These are phyloP conservation scores for Lophium mytilinum DNA, from an alignment of 495 filamentous ascomycete genomes.

Conservation along the genomic window DNA sequence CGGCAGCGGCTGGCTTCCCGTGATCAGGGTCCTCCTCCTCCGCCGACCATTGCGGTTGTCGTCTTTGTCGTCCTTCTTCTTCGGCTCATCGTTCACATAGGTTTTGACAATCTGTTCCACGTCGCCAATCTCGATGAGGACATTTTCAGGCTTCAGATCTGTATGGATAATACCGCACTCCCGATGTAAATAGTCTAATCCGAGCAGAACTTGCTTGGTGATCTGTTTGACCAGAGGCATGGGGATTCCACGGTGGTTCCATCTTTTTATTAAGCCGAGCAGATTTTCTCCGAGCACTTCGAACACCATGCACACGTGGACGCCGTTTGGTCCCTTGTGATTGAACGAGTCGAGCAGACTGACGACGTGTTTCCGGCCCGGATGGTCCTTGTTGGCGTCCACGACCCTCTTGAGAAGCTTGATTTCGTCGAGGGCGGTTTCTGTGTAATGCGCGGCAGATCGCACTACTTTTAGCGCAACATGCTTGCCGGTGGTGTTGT, in stretches of 20 bases:
- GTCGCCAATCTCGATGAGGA: slow-evolving; percentile 97
- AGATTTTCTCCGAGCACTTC: slow-evolving; percentile 96
- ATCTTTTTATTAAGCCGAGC: slow-evolving; percentile 91
- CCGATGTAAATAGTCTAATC: slow-evolving; percentile 90
- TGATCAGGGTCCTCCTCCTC: slow-evolving; percentile 87
- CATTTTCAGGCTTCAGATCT: slow-evolving; percentile 96
- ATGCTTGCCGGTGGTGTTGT: slow-evolving; percentile 86
- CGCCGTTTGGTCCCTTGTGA: slow-evolving; percentile 92
- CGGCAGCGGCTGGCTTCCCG: slow-evolving; percentile 90
- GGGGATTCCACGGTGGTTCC: slow-evolving; percentile 95
- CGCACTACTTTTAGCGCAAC: slow-evolving; percentile 97
- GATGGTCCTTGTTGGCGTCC: slow-evolving; percentile 74
- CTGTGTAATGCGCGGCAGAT: slow-evolving; percentile 95
- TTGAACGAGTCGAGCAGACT: slow-evolving; percentile 95
- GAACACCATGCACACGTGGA: slow-evolving; percentile 98
- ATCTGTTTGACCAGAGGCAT: slow-evolving; percentile 97
- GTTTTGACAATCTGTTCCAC: slow-evolving; percentile 95
- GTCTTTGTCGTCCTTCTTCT: slow-evolving; percentile 65
- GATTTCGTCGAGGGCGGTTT: slow-evolving; percentile 98
- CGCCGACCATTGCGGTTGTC: slow-evolving; percentile 91
- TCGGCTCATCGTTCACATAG: slow-evolving; percentile 76
- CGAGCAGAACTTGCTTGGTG: slow-evolving; percentile 93
- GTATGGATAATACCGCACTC: slow-evolving; percentile 99
- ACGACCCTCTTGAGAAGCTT: slow-evolving; percentile 96
- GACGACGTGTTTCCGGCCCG: slow-evolving; percentile 88